These are phyloP conservation scores for Mucor plumbeus DNA, from an alignment of 371 early-diverging fungal species.

Conservation along the genomic window DNA sequence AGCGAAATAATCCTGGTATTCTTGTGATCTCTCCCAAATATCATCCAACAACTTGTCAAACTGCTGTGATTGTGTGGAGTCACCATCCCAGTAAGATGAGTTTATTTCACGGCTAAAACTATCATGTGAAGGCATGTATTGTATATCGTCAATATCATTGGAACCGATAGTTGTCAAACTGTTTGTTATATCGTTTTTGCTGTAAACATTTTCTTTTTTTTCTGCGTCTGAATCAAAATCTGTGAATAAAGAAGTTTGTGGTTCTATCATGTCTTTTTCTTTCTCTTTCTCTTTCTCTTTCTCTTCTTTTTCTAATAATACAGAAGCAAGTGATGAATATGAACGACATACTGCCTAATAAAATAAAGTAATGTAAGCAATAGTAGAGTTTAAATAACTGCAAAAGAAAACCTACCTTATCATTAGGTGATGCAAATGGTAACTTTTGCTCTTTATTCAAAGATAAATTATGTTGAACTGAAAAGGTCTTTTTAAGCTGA, in stretches of 20 bases:
- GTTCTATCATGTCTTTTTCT: background rate
- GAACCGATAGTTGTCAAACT: background rate
- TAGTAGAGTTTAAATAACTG: background rate
- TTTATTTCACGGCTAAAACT: background rate
- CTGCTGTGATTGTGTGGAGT: conserved; percentile 22
- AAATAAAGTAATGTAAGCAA: background rate
- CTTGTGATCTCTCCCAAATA: conserved; percentile 27
- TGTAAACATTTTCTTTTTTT: background rate
- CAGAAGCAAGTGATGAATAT: background rate
- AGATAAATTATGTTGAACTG: conserved; percentile 15
- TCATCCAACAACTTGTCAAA: conserved; percentile 27
- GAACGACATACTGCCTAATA: background rate
- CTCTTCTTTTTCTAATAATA: background rate
- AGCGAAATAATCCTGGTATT: conserved; percentile 31
- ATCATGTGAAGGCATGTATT: background rate
- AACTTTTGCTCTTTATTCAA: background rate
- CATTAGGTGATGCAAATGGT: background rate
- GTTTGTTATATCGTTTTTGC: background rate
- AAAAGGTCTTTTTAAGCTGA: conserved; percentile 23
- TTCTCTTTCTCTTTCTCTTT: background rate
- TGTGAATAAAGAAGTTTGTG: too few relatives aligned
- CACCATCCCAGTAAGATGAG: conserved; percentile 20
- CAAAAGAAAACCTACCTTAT: background rate
- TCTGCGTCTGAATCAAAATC: background rate
- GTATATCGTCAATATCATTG: background rate